phyloP scores from a whole-genome alignment of 2,329 filamentous ascomycete genomes.

The Dactylellina sp. region DNA sequence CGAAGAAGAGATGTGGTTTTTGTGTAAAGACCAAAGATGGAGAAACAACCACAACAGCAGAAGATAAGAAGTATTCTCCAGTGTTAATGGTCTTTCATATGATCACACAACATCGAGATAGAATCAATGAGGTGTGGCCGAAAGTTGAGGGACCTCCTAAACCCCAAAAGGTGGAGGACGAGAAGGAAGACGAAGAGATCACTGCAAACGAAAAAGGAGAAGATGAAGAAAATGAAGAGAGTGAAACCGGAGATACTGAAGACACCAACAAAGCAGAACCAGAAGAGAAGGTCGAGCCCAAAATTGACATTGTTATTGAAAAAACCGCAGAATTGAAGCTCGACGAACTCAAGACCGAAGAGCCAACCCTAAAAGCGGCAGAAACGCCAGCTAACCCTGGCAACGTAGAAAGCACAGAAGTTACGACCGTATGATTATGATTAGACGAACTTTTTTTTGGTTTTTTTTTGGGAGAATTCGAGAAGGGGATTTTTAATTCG shows the following conservation, averaged over 20 bases:
- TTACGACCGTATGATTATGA: too few species aligned
- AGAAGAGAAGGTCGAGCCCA: too few species aligned
- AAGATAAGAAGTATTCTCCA: conserved; percentile 23
- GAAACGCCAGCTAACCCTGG: too few species aligned
- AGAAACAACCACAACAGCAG: not conserved
- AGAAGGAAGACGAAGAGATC: not conserved
- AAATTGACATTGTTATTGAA: too few species aligned
- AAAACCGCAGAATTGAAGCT: too few species aligned
- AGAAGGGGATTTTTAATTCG: too few species aligned
- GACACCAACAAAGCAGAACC: not conserved
- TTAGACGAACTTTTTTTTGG: too few species aligned
- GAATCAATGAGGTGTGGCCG: conserved; percentile 28
- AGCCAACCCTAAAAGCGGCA: too few species aligned
- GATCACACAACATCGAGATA: conserved; percentile 24
- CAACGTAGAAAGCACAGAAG: too few species aligned
- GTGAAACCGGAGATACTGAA: not conserved
- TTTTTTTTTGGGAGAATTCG: too few species aligned
- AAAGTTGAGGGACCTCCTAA: not conserved
- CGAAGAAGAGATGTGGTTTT: conserved; percentile 26
- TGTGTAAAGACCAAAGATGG: conserved; percentile 14
- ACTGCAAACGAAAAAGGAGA: not conserved
- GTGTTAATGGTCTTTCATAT: conserved; percentile 44
- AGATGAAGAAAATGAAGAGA: not conserved
- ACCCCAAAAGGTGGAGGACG: not conserved
- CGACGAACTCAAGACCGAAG: too few species aligned